Base-by-base conservation (phyloP, 1,284 basidiomycete species). In the Ustilago cynodontis region DNA sequence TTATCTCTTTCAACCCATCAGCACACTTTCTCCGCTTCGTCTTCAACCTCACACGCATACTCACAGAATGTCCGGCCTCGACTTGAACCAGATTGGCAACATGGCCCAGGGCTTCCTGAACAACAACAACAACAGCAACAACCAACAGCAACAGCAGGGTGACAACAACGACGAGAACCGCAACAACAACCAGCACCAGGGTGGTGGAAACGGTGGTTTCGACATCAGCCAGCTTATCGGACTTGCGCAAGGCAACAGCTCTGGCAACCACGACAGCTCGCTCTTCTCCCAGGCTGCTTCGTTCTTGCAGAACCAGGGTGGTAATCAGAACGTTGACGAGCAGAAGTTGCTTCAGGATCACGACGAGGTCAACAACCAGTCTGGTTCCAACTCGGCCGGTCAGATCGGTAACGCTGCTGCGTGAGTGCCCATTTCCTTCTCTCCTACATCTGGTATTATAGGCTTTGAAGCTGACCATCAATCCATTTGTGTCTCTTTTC, bases 391-490 rank as follows among this genome's bases (percentile, higher is more conserved):
- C 65, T 54, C 69, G 39, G 59, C 77, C 3, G 62, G 67, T 35
- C 75, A 81, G 59, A 82, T 82, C 43, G 81, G 81, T 29, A 75
- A 79, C 41, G 81, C 81, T 56, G 81, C 81, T n/a, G 81, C 68
- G 74, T 78, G 55, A 71, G 78, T 79, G 8, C n/a, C 3, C 7
- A 10, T 13, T 2, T 28, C 1, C 26, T n/a, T 16, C 20, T 24
- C 20, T 22, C 20, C 31, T 16, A 35, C 16, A 35, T 29, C 14
- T 14, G 35, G 14, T 13, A n/a, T 56, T 18, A 37, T 39, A 20
- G n/a, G 3, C 24, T 18, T 2, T 8, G 11, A 56, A 18, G 24
- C 39, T 56, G 35, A 28, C 41, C 2, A 28, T 9, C 9, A 10
- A 14, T 14, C 18, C n/a, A 22, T 18, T 37, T 53, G 41, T 51